These are phyloP conservation scores for Candida sojae DNA, from an alignment of 1,139 yeast genomes.

Conservation along the genomic window DNA sequence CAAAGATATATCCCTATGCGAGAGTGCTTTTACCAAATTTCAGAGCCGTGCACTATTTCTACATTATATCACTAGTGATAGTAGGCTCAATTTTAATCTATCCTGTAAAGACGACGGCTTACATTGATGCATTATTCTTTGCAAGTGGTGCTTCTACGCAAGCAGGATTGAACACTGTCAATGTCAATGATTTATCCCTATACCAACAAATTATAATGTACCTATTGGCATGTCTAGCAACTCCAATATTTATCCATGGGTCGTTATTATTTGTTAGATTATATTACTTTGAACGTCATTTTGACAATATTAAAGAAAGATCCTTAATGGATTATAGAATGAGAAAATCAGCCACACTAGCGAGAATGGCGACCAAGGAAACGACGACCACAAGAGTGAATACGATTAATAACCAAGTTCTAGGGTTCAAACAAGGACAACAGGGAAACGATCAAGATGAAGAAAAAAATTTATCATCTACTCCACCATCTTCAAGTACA, in stretches of 20 bases:
- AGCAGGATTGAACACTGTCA: conserved; percentile 85
- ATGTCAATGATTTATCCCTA: conserved; percentile 58
- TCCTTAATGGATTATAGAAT: conserved; percentile 76
- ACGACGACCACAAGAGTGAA: conserved; percentile 31
- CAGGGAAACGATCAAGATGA: conserved; percentile 5
- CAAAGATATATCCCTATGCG: conserved; percentile 44
- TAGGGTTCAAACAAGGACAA: conserved; percentile 23
- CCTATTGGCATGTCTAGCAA: conserved; percentile 62
- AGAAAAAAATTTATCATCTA: conserved; percentile 3
- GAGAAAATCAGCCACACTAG: conserved; percentile 75
- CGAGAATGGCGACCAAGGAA: conserved; percentile 52
- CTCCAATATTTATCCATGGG: conserved; percentile 90
- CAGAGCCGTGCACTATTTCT: conserved; percentile 75
- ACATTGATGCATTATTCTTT: conserved; percentile 79
- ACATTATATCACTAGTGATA: conserved; percentile 54
- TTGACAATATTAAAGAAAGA: conserved; percentile 74
- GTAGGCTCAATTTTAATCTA: conserved; percentile 73
- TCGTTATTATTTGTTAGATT: conserved; percentile 76
- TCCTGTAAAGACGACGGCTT: conserved; percentile 65
- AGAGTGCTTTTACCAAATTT: conserved; percentile 67
- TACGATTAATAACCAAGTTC: conserved; percentile 39
- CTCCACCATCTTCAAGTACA: conserved; percentile 12
- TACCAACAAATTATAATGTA: conserved; percentile 80
- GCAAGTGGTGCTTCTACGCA: conserved; percentile 82
- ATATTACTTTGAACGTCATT: conserved; percentile 86